Evolutionary conservation across 306 rosid species (phyloP), one percentile per base, ranked within the genome.

Genomic region (Acacia acuminata): DNA sequence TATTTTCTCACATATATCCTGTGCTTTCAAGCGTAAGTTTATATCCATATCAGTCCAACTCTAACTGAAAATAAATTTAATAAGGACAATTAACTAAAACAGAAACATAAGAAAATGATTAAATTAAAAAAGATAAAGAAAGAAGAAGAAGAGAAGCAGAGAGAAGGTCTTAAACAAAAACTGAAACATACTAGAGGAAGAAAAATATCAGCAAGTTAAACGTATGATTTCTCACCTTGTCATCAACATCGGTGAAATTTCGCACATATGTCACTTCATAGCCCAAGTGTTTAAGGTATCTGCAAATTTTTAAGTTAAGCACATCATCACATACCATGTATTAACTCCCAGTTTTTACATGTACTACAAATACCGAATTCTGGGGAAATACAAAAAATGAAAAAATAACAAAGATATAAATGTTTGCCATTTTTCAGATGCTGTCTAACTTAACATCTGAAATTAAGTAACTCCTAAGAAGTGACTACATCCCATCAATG

Each of bases 201-300:
- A 82, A 68, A 3, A 12, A 69, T 53, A 70, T 17, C 45, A 56
- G 72, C 65, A 51, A 42, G 50, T 43, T 24, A 67, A 17, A 61
- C 9, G 65, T 10, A 70, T 65, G 60, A 3, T 76, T 71, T 76
- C 88, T 84, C 88, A 92, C 99, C 98, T 96, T 96, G 88, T 96
- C 99, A 86, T 96, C 99, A 56, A 94, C 99, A 86, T 96, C 98
- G 14, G 99, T 96, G 83, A 96, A 96, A 79, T 96, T 96, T 86
- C 99, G 92, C 73, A 96, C 96, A 77, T 94, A 96, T 0, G 94
- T 92, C 32, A 96, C 96, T 86, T 92, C 92, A 78, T 94, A 96
- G n/a, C 97, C 94, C 89, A 92, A 72, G 82, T 89, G 88, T 76
- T 67, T 82, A 38, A 96, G 89, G 84, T 94, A 94, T 83, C 98